A percentile compares a stretch with the other conserved stretches of the same genome.
Evolutionary conservation across 2,329 filamentous ascomycete species (phyloP).

Genomic region (Claviceps humidiphila): DNA sequence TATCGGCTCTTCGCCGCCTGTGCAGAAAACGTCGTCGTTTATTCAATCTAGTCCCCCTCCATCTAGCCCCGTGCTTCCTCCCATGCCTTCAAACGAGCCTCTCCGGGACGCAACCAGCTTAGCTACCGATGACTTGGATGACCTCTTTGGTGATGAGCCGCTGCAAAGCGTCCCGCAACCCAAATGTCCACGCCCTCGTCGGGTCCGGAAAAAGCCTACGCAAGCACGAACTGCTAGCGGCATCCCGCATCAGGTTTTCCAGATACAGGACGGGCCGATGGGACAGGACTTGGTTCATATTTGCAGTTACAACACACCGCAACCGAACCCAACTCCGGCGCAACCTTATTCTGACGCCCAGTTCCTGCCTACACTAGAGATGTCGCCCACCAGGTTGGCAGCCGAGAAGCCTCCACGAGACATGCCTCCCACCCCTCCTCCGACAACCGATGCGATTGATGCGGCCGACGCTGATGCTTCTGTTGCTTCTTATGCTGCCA

Average conservation of each 20-base stretch:
- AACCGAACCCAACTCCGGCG: conserved; percentile 6
- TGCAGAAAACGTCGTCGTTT: conserved; percentile 49
- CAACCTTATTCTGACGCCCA: conserved; percentile 8
- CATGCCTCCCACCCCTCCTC: conserved; percentile 24
- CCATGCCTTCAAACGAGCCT: conserved; percentile 46
- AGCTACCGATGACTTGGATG: conserved; percentile 65
- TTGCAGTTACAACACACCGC: conserved; percentile 19
- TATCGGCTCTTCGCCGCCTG: conserved; percentile 81
- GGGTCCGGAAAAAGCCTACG: conserved; percentile 11
- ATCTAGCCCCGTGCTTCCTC: conserved; percentile 67
- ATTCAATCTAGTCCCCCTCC: conserved; percentile 49
- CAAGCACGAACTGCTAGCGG: conserved; percentile 22
- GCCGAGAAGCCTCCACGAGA: conserved; percentile 13
- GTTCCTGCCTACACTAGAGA: conserved; percentile 14
- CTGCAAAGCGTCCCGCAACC: conserved; percentile 26
- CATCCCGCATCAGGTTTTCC: conserved; percentile 31
- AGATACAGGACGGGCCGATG: conserved; percentile 22
- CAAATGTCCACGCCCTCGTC: conserved; percentile 10
- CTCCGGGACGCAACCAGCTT: conserved; percentile 66
- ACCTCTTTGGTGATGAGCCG: conserved; percentile 51
- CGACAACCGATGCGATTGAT: conserved; percentile 21
- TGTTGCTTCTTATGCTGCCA: conserved; percentile 5
- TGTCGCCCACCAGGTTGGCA: conserved; percentile 8
- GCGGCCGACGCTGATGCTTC: too few relatives aligned
- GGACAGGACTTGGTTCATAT: conserved; percentile 24